phyloP scores from a whole-genome alignment of 202 grass and related monocot species.

The Schoenoplectus tabernaemontani region DNA sequence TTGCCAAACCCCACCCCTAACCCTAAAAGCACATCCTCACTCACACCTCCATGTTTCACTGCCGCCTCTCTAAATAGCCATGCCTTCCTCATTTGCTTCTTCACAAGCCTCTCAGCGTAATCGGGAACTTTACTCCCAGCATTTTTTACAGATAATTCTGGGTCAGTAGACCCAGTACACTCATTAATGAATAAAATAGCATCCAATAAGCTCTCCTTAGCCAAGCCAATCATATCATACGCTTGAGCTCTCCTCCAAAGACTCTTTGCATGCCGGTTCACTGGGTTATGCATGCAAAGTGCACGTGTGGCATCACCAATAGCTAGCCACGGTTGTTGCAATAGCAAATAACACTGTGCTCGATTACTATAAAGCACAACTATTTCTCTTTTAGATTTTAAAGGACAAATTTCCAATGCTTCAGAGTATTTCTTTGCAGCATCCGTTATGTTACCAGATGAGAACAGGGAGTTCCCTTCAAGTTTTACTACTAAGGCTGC shows the following conservation, averaged over 20 bases:
- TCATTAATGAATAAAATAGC: constrained; percentile 97
- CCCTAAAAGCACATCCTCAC: constrained; percentile 40
- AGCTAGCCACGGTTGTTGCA: constrained; percentile 83
- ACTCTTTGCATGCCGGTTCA: constrained; percentile 88
- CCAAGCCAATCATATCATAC: constrained; percentile 97
- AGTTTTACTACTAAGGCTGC: constrained; percentile 96
- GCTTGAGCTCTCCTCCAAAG: constrained; percentile 98
- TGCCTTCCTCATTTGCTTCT: constrained; percentile 92
- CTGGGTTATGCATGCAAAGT: constrained; percentile 65
- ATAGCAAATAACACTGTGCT: constrained; percentile 91
- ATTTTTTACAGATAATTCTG: constrained; percentile 75
- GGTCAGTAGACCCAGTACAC: constrained; percentile 79
- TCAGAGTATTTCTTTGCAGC: constrained; percentile 90
- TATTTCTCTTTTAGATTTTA: constrained; percentile 98
- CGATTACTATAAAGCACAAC: constrained; percentile 94
- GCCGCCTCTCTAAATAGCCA: constrained; percentile 97
- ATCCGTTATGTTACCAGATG: constrained; percentile 83
- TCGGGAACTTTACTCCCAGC: constrained; percentile 80
- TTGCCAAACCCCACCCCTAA: constrained; percentile 64
- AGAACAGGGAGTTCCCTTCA: constrained; percentile 97
- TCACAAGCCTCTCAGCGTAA: constrained; percentile 93
- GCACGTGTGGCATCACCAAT: constrained; percentile 86
- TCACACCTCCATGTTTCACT: constrained; percentile 73
- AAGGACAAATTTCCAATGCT: constrained; percentile 91
- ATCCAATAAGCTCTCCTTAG: constrained; percentile 95